phyloP scores from a whole-genome alignment of 192 early-diverging fungal species.

The Umbelopsis vinacea region DNA sequence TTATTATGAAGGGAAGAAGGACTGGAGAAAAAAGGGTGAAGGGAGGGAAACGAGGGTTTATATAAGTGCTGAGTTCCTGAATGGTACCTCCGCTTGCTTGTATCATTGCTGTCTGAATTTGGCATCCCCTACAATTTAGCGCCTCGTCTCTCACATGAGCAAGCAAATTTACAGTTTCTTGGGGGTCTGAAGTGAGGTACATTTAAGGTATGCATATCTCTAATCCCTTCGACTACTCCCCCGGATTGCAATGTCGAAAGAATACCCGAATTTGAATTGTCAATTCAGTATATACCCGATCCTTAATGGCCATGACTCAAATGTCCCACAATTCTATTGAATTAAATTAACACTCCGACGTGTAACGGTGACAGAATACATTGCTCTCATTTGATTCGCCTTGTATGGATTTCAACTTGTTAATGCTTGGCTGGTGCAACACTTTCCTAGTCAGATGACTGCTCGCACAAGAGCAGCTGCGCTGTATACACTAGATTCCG shows the following conservation, averaged over 20 bases:
- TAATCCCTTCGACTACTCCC: too few species aligned
- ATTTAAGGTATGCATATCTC: not conserved
- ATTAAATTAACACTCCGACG: constrained; percentile 12
- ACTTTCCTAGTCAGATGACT: constrained; percentile 10
- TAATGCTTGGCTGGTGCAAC: constrained; percentile 9
- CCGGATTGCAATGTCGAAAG: too few species aligned
- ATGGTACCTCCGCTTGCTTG: constrained; percentile 11
- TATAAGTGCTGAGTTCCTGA: constrained; percentile 8
- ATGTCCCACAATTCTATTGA: constrained; percentile 21
- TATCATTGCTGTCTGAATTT: constrained; percentile 20
- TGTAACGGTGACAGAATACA: constrained; percentile 17
- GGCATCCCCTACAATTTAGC: constrained; percentile 22
- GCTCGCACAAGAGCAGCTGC: constrained; percentile 21
- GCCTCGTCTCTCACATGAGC: constrained; percentile 23
- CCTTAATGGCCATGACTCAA: constrained; percentile 6
- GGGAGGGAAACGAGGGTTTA: constrained; percentile 7
- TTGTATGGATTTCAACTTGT: not conserved
- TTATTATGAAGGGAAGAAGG: not conserved
- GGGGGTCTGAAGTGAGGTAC: not conserved
- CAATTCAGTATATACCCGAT: constrained; percentile 14
- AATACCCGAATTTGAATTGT: too few species aligned
- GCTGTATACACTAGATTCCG: constrained; percentile 1
- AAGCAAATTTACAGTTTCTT: constrained; percentile 19
- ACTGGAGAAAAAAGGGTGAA: not conserved
- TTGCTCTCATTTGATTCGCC: not conserved